These are phyloP conservation scores for Lomentospora prolificans DNA, from an alignment of 2,329 filamentous ascomycete species.

Conservation along the genomic window DNA sequence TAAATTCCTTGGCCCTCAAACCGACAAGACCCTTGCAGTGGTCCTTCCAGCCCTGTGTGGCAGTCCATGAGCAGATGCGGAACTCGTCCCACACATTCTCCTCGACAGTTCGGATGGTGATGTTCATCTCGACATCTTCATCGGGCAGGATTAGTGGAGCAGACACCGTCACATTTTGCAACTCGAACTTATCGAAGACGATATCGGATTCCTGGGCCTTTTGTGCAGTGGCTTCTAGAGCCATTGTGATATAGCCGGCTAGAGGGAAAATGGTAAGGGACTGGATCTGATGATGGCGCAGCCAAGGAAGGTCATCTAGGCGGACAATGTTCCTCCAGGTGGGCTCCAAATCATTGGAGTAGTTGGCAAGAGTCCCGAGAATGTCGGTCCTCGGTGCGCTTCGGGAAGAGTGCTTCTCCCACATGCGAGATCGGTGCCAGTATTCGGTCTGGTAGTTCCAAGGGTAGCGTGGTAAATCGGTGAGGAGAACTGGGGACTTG, in stretches of 20 bases:
- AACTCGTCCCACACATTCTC: slow-evolving; percentile 38
- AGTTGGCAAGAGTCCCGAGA: slow-evolving; percentile 33
- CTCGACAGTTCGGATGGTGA: slow-evolving; percentile 31
- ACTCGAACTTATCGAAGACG: slow-evolving; percentile 21
- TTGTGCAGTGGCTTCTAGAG: slow-evolving; percentile 34
- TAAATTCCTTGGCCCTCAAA: slow-evolving; percentile 24
- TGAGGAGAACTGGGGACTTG: slow-evolving; percentile 20
- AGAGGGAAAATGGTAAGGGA: slow-evolving; percentile 45
- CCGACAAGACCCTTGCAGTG: slow-evolving; percentile 46
- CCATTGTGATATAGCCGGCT: slow-evolving; percentile 42
- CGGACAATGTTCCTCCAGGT: slow-evolving; percentile 39
- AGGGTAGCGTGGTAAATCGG: slow-evolving; percentile 36
- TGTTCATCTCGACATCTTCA: slow-evolving; percentile 39
- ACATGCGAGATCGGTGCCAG: slow-evolving; percentile 37
- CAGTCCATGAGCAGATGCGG: slow-evolving; percentile 42
- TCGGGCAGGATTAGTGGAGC: slow-evolving; percentile 37
- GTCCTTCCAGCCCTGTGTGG: slow-evolving; percentile 44
- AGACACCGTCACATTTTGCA: slow-evolving; percentile 36
- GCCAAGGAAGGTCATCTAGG: slow-evolving; percentile 43
- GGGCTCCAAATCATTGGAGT: slow-evolving; percentile 33
- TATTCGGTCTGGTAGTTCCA: slow-evolving; percentile 36
- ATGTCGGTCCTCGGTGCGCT: slow-evolving; percentile 32
- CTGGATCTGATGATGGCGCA: slow-evolving; percentile 49
- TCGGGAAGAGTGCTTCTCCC: slow-evolving; percentile 29
- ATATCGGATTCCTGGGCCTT: slow-evolving; percentile 17